Percentiles rank a stretch among this genome's conserved stretches.
Conservation (phyloP, 805 yeast species). For the Metschnikowia bowlesiae region DNA sequence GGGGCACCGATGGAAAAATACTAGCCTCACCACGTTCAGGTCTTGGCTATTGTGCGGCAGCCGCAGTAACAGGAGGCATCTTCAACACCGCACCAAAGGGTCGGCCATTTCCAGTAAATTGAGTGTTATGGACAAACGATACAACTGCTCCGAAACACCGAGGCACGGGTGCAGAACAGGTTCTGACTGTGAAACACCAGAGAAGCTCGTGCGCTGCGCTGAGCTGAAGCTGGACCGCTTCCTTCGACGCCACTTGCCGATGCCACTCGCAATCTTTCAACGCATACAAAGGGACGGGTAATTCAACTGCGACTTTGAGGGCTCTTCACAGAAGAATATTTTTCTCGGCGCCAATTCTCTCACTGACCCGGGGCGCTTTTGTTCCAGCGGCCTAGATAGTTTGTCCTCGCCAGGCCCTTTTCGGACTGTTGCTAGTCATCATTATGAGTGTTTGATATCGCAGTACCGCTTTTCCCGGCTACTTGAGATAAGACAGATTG, state of each 20-base stretch:
- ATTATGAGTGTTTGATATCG: slow-evolving; percentile 21
- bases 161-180: too few relatives aligned
- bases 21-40: too few relatives aligned
- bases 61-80: too few relatives aligned
- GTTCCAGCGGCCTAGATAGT: slow-evolving; percentile 18
- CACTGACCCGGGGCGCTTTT: slow-evolving; percentile 8
- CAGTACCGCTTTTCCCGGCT: slow-evolving; percentile 42
- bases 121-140: too few relatives aligned
- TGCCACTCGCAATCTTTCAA: background rate
- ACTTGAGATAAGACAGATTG: slow-evolving; percentile 48
- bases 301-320: background rate
- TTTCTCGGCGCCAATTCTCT: background rate
- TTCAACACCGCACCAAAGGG: too few relatives aligned
- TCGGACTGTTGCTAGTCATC: slow-evolving; percentile 12
- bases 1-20: too few relatives aligned
- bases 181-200: background rate
- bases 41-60: too few relatives aligned
- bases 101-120: too few relatives aligned
- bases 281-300: background rate
- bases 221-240: too few relatives aligned
- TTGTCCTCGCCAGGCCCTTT: slow-evolving; percentile 30
- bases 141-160: too few relatives aligned
- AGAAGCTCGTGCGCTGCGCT: background rate
- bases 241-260: too few relatives aligned
- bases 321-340: background rate